A percentile compares a stretch with the other conserved stretches of the same genome.
Evolutionary conservation across 176 grass and related monocot genomes (phyloP).

Genomic region (Elaeis guineensis): DNA sequence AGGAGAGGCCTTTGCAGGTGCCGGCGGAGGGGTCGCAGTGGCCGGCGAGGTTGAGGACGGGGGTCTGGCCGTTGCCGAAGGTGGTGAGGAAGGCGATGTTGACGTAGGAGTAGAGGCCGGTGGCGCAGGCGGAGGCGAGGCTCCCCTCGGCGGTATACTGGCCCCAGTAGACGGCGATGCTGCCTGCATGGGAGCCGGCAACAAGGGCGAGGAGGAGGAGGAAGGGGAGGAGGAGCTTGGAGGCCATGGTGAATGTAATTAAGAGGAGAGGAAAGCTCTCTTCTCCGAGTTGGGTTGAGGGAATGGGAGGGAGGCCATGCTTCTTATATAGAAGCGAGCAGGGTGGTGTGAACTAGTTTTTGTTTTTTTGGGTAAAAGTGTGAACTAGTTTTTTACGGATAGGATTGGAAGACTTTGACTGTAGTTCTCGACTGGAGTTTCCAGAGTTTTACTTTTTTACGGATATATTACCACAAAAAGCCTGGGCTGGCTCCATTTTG

Average conservation of each 20-base stretch:
- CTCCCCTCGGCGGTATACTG: slow-evolving; percentile 47
- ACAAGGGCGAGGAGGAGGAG: slow-evolving; percentile 26
- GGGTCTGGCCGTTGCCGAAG: slow-evolving; percentile 49
- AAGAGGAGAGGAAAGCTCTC: too few relatives aligned
- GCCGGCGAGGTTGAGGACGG: slow-evolving; percentile 47
- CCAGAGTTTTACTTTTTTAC: too few relatives aligned
- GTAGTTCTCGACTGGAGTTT: too few relatives aligned
- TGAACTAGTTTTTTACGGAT: too few relatives aligned
- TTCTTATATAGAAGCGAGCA: too few relatives aligned
- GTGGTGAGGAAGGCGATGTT: slow-evolving; percentile 42
- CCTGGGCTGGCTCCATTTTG: too few relatives aligned
- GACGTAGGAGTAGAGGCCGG: slow-evolving; percentile 39
- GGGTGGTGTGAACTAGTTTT: too few relatives aligned
- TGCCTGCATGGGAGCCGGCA: slow-evolving; percentile 27
- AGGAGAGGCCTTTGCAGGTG: slow-evolving; percentile 23
- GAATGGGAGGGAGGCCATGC: too few relatives aligned
- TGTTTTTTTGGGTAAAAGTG: too few relatives aligned
- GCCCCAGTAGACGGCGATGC: slow-evolving; percentile 74
- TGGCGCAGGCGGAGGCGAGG: slow-evolving; percentile 48
- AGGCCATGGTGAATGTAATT: not conserved
- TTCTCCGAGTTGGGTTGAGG: too few relatives aligned
- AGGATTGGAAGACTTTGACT: too few relatives aligned
- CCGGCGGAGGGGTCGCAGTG: slow-evolving; percentile 34
- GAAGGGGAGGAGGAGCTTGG: slow-evolving; percentile 27
- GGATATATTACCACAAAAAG: too few relatives aligned